Conservation (phyloP, 192 early-diverging fungal genomes). For the Paraglomus occultum region DNA sequence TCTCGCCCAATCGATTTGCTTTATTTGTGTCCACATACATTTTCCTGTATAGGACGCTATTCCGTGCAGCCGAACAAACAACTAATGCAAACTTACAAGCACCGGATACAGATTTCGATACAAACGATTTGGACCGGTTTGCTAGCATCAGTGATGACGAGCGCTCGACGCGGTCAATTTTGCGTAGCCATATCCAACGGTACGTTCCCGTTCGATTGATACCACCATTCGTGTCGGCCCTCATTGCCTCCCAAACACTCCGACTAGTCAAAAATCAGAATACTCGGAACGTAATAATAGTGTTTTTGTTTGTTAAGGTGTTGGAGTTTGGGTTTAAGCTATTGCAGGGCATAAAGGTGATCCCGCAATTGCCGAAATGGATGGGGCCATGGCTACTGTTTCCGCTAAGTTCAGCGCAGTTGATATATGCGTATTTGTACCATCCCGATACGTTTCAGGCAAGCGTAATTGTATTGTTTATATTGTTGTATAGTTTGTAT, state of each 20-base stretch:
- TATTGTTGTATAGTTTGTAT: not conserved
- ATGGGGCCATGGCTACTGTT: constrained; percentile 25
- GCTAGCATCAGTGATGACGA: no score
- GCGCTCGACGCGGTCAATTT: no score
- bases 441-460: constrained; percentile 22
- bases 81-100: no score
- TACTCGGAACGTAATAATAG: not conserved
- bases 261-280: constrained; percentile 3
- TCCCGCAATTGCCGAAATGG: constrained; percentile 25
- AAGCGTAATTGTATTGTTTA: not conserved
- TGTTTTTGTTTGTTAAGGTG: constrained; percentile 13
- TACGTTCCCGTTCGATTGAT: not conserved
- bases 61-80: not conserved
- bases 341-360: constrained; percentile 8
- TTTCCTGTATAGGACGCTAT: constrained; percentile 5
- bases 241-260: constrained; percentile 4
- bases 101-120: no score
- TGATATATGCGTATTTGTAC: constrained; percentile 13
- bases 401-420: constrained; percentile 23
- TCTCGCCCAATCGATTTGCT: constrained; percentile 2
- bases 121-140: no score
- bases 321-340: constrained; percentile 19
- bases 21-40: constrained; percentile 7
- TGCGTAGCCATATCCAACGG: no score
- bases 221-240: constrained; percentile 16